Base-by-base conservation (phyloP, 306 rosid genomes). In the Cucumis melo region DNA sequence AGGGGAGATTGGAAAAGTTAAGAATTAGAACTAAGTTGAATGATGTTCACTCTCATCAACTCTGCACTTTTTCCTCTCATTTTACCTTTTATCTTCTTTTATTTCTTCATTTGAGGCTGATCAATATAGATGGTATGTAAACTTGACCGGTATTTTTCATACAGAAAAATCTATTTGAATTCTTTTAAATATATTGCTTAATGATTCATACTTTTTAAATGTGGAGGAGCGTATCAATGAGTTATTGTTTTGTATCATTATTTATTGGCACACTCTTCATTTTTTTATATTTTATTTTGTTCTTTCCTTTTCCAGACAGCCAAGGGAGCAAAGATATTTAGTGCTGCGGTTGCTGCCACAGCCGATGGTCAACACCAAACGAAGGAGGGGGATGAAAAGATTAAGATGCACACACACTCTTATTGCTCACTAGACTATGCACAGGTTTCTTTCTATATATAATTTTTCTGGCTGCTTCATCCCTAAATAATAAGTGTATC, bases 391-490 rank as follows among this genome's bases (percentile, higher is more conserved):
- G 95, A 94, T 65, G 96, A 94, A 84, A 92, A 95, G 86, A 85
- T 92, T 83, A 92, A 92, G 87, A 80, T 92, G 88, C 98, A 95
- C 81, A 95, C 99, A 50, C 99, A 92, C 85, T 89, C 98, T 64
- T 91, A 91, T 82, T 93, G 97, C 56, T 93, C 96, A 68, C 90
- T 89, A 42, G 90, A 87, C 83, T 87, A 83, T 85, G 94, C 97
- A 9, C 96, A 93, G 97, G 98, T 89, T 57, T 56, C 39, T 80
- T 84, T 71, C 74, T 73, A 59, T 76, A 59, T 77, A 41, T 77
- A 7, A 68, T 56, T 82, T 39, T 32, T 48, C 41, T 32, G 24
- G 56, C 7, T 12, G 62, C 48, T 67, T 67, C 29, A 6, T 68
- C 15, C 11, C 29, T 68, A 6, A 68, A 21, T 41, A 41, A 44